Evolutionary conservation across 108 stramenopile species (phyloP).

Genomic region (Schizochytrium sp.): DNA sequence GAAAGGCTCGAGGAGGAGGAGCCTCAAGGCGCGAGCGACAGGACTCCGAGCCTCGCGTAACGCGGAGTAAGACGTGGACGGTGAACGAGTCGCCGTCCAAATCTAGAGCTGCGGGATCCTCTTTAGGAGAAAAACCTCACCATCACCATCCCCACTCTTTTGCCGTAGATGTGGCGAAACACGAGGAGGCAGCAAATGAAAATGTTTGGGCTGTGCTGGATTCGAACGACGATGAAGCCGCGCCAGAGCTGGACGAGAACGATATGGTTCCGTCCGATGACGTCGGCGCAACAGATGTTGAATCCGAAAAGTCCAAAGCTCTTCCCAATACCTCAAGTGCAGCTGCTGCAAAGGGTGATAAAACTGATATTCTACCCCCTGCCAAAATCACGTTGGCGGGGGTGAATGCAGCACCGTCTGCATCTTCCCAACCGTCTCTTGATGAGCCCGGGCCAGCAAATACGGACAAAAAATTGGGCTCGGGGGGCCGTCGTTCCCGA

Average conservation of each 20-base stretch:
- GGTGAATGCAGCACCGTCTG: neutral
- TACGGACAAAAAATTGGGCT: neutral
- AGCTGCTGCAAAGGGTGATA: too few species aligned
- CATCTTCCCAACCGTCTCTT: neutral
- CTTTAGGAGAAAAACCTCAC: too few species aligned
- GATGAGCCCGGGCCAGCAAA: neutral
- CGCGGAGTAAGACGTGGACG: neutral
- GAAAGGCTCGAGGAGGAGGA: neutral
- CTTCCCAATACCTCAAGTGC: too few species aligned
- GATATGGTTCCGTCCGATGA: neutral
- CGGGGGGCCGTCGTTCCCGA: too few species aligned
- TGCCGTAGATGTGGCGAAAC: neutral
- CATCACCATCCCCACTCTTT: neutral
- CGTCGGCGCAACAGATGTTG: too few species aligned
- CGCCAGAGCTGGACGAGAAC: neutral
- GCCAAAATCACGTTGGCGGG: neutral
- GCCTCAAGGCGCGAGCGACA: neutral
- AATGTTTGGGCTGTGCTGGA: slow-evolving; percentile 5
- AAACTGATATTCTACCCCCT: too few species aligned
- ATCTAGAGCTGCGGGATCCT: neutral
- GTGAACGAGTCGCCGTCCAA: neutral
- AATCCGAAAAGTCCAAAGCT: too few species aligned
- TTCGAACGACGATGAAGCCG: neutral
- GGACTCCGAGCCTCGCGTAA: neutral
- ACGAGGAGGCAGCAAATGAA: neutral